These are phyloP conservation scores for Starmerella stigmatis DNA, from an alignment of 805 yeast genomes.

Conservation along the genomic window DNA sequence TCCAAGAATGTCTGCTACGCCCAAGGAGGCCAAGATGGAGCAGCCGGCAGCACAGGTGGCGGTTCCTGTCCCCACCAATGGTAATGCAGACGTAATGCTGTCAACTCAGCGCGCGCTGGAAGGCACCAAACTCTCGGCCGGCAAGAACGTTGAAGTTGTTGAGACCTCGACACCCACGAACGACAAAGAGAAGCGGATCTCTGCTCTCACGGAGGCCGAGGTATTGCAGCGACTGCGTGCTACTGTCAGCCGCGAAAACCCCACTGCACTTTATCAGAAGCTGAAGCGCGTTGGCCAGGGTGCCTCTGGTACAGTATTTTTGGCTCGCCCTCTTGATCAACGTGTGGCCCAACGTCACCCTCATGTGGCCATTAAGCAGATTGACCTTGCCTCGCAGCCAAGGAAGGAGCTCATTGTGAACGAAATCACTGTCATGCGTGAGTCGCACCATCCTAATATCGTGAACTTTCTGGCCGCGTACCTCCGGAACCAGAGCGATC, in stretches of 20 bases:
- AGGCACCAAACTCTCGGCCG: neutral
- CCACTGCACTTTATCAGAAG: constrained; percentile 48
- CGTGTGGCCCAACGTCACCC: constrained; percentile 25
- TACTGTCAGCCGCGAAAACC: constrained; percentile 76
- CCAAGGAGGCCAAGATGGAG: neutral
- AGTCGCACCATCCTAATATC: constrained; percentile 85
- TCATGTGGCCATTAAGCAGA: constrained; percentile 86
- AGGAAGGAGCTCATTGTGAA: constrained; percentile 90
- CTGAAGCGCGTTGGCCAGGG: constrained; percentile 91
- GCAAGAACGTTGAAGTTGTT: neutral
- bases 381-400: constrained; percentile 84
- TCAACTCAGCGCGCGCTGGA: neutral
- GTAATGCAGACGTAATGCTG: neutral
- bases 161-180: neutral
- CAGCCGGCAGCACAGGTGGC: neutral
- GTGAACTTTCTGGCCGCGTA: constrained; percentile 91
- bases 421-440: constrained; percentile 94
- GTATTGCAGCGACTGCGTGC: constrained; percentile 67
- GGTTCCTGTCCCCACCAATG: neutral
- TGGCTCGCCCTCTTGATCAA: constrained; percentile 52
- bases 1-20: neutral
- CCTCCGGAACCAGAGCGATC: constrained; percentile 46
- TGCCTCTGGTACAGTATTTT: constrained; percentile 94
- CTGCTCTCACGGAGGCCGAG: constrained; percentile 75
- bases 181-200: constrained; percentile 47